Evolutionary conservation across 225 moss, liverwort and hornwort genomes (phyloP).

Genomic region (Marchantia paleacea): DNA sequence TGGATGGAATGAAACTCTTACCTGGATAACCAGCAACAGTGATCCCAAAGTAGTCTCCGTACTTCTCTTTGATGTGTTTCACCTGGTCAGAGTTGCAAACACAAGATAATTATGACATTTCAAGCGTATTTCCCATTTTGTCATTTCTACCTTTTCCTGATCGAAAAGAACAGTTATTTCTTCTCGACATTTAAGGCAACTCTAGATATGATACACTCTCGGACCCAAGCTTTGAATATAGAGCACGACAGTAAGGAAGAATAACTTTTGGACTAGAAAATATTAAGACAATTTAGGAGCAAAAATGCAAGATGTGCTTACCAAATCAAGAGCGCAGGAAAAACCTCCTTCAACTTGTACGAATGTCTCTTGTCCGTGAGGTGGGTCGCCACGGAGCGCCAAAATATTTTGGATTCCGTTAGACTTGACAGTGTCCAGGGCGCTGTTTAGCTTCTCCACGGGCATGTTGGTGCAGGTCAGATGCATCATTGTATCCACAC

Average conservation of each 20-base stretch:
- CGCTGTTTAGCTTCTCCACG: slow-evolving; percentile 73
- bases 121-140: too few relatives aligned
- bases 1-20: slow-evolving; percentile 18
- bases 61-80: slow-evolving; percentile 69
- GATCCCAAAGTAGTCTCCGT: slow-evolving; percentile 90
- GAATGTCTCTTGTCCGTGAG: slow-evolving; percentile 90
- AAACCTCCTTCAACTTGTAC: slow-evolving; percentile 80
- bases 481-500: slow-evolving; percentile 99
- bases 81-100: slow-evolving; percentile 49
- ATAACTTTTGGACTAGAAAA: neutral
- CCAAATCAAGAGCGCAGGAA: slow-evolving; percentile 88
- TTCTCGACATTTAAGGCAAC: neutral
- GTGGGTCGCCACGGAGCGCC: slow-evolving; percentile 96
- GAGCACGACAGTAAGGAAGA: neutral
- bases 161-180: too few relatives aligned
- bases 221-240: neutral
- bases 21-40: slow-evolving; percentile 99
- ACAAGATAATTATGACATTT: too few relatives aligned
- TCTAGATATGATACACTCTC: neutral
- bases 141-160: too few relatives aligned
- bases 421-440: slow-evolving; percentile 63
- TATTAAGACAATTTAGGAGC: neutral
- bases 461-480: slow-evolving; percentile 99
- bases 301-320: slow-evolving; percentile 13
- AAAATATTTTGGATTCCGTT: slow-evolving; percentile 96